Evolutionary conservation across 139 green algal genomes (phyloP), one percentile per base, ranked within the genome.

Genomic region (Chlorella sp.): DNA sequence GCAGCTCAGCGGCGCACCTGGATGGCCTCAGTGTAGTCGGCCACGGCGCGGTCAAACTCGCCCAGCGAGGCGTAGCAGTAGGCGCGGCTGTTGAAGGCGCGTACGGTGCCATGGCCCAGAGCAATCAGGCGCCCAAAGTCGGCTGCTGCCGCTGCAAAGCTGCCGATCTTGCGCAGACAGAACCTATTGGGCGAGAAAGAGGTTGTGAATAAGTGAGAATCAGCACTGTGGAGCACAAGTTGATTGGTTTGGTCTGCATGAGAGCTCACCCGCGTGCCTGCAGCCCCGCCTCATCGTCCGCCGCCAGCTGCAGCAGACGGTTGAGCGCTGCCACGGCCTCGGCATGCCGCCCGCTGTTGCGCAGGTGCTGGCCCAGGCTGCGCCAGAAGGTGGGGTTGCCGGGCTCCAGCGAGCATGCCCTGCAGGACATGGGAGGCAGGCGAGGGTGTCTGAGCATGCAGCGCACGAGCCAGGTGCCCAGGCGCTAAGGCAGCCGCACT

Each of bases 21-120:
- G n/a, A 83, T 39, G 9, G 78, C 78, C 12, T 63, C 78, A 6
- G 39, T 60, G 78, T 83, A 83, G 63, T 83, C 78, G 2, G 39
- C 62, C 63, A 96, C 83, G 0, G 94, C 94, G 60, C 94, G 92
- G 5, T 81, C 62, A 64, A 93, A 97, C 28, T 83, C 81, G 3
- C 89, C 93, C 34, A 96, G 64, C 80, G 91, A 94, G 74, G 94
- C 94, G n/a, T 92, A 87, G 87, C 94, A 97, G 89, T 96, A 97
- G 4, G 89, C 94, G 28, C 92, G 87, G 72, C 91, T 91, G 81
- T 89, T 92, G 81, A 85, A 87, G 32, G 81, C 56, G 67, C 89
- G 86, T 5, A 89, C 79, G 25, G 74, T 92, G 81, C 38, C 57
- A 0, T 86, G 64, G 26, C 83, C 81, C 23, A 87, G 72, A 36